Evolutionary conservation across 257 asterid species (phyloP).

Genomic region (Leptodermis oblonga): DNA sequence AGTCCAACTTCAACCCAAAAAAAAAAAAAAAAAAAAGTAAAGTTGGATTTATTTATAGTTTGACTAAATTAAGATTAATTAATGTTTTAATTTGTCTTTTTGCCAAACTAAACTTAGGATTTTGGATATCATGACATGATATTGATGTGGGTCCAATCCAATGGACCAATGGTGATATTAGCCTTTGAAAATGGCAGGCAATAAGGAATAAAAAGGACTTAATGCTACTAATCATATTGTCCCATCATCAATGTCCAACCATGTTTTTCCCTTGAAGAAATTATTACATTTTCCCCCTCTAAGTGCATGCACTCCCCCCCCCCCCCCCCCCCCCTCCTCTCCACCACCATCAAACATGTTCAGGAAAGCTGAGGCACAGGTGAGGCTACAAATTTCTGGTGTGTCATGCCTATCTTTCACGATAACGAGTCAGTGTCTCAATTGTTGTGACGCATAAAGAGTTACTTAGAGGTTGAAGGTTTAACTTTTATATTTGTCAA

Average conservation of each 20-base stretch:
- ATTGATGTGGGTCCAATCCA: conserved; percentile 13
- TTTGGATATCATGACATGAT: conserved; percentile 8
- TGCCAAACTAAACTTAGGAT: not conserved
- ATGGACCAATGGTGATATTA: not conserved
- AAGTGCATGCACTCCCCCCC: conserved; percentile 34
- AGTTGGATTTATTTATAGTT: not conserved
- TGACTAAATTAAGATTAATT: conserved; percentile 18
- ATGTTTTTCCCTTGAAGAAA: conserved; percentile 24
- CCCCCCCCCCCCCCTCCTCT: conserved; percentile 11
- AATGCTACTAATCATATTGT: conserved; percentile 38
- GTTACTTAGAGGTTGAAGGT: no score
- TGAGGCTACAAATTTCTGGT: conserved; percentile 37
- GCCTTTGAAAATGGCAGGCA: no score
- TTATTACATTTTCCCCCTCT: conserved; percentile 12
- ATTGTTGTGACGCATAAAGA: no score
- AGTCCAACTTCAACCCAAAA: conserved; percentile 2
- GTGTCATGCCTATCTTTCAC: conserved; percentile 17
- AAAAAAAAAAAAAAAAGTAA: no score
- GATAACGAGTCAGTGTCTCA: no score
- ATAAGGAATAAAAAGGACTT: not conserved
- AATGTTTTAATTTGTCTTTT: conserved; percentile 3
- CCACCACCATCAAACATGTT: conserved; percentile 42
- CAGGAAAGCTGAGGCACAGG: conserved; percentile 55
- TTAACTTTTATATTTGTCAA: no score
- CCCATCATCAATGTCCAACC: conserved; percentile 33